A percentile compares a stretch with the other conserved stretches of the same genome.
Evolutionary conservation across 768 basidiomycete genomes (phyloP).

Genomic region (Rhodotorula babjevae): DNA sequence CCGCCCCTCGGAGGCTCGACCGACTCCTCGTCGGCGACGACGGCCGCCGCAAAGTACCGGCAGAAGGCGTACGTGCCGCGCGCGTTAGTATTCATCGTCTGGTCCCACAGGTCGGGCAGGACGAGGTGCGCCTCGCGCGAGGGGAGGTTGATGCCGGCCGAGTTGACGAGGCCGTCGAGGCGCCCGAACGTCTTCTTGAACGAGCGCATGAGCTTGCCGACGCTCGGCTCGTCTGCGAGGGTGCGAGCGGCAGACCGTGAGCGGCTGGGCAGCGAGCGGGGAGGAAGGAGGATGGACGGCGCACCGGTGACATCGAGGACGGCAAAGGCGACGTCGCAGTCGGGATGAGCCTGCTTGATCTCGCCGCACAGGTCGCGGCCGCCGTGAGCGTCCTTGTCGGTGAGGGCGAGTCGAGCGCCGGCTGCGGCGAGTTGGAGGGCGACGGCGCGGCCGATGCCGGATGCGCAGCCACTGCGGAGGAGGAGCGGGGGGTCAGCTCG

Average conservation of each 20-base stretch:
- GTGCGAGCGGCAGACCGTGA: not conserved
- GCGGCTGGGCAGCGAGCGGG: no score
- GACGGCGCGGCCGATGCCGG: constrained; percentile 20
- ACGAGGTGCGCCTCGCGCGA: not conserved
- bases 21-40: not conserved
- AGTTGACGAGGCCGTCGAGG: constrained; percentile 37
- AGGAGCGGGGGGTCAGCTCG: no score
- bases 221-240: constrained; percentile 16
- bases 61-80: constrained; percentile 27
- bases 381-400: constrained; percentile 11
- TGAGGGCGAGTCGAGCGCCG: constrained; percentile 21
- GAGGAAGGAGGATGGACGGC: no score
- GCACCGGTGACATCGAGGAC: constrained; percentile 1
- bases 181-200: constrained; percentile 32
- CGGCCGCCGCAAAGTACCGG: constrained; percentile 15
- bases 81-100: constrained; percentile 27
- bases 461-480: constrained; percentile 2
- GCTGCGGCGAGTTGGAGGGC: constrained; percentile 11
- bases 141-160: constrained; percentile 25
- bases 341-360: not conserved
- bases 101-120: constrained; percentile 1
- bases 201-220: constrained; percentile 33
- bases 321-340: constrained; percentile 21
- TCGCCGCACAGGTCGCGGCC: constrained; percentile 18
- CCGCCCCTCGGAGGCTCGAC: constrained; percentile 15